Percentiles rank a stretch among this genome's conserved stretches.
Evolutionary conservation across 2,329 filamentous ascomycete species (phyloP).

Genomic region (Penicillium sp.): DNA sequence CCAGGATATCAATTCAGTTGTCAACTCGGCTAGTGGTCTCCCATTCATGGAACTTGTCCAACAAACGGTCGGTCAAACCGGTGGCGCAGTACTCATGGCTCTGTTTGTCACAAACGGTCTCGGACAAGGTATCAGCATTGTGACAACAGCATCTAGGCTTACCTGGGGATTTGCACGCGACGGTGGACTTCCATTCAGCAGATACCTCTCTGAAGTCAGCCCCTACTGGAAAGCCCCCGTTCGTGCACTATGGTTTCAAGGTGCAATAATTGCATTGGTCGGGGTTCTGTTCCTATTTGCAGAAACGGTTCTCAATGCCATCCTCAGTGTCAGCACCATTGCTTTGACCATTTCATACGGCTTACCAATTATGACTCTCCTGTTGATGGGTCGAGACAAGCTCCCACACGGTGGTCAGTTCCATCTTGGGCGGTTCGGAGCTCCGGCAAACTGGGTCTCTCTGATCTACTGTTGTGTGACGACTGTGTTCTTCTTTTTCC

Average conservation of each 20-base stretch:
- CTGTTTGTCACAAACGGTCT: conserved; percentile 59
- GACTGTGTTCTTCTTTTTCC: conserved; percentile 60
- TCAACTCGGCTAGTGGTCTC: conserved; percentile 40
- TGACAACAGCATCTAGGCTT: conserved; percentile 54
- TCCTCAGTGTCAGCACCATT: conserved; percentile 59
- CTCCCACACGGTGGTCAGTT: conserved; percentile 49
- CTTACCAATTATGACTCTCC: conserved; percentile 52
- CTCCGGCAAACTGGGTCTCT: conserved; percentile 49
- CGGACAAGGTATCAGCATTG: conserved; percentile 54
- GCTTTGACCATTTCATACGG: conserved; percentile 56
- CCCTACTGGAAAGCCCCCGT: conserved; percentile 54
- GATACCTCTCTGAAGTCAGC: conserved; percentile 49
- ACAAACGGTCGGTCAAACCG: conserved; percentile 39
- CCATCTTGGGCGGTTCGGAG: conserved; percentile 46
- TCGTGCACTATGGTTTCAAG: conserved; percentile 56
- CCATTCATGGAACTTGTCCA: conserved; percentile 54
- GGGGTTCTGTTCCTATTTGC: conserved; percentile 59
- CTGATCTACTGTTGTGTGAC: conserved; percentile 55
- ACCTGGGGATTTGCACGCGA: conserved; percentile 59
- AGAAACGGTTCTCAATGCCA: conserved; percentile 54
- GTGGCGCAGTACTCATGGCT: conserved; percentile 52
- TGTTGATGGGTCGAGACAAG: conserved; percentile 56
- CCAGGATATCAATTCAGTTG: conserved; percentile 46
- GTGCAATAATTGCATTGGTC: conserved; percentile 47
- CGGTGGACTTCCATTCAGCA: conserved; percentile 49